Evolutionary conservation across 306 rosid species (phyloP), one percentile per base, ranked within the genome.

Genomic region (Canavalia ensiformis): DNA sequence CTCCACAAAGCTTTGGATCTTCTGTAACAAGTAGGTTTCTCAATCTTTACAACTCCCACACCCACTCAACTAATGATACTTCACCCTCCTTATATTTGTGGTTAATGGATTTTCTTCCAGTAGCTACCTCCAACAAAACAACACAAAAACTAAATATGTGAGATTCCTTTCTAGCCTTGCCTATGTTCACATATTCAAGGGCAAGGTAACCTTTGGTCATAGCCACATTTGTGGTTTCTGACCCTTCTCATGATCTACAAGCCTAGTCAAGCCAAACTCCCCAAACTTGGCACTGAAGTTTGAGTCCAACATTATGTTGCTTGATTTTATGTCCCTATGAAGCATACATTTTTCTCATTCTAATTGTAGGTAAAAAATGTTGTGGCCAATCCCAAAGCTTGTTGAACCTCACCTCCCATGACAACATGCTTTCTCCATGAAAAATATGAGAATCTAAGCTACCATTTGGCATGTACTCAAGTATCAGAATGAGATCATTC

Each of bases 261-360:
- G 33, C 82, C 89, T 82, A 13, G 91, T 89, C 18, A 88, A 50
- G 28, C 89, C 91, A 42, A 88, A 88, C 62, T 88, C 90, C 0
- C 88, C 90, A 10, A 87, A 88, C 74, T 84, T 87, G 6, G 79
- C 80, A 50, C 77, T 76, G 83, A 85, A 83, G 18, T 62, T 42
- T 2, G 87, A 72, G 37, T 88, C 91, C 84, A 88, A 63, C 90
- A 88, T 82, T n/a, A 88, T 68, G 85, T 88, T 88, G 73, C 90
- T 88, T 34, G 88, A 72, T 45, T 88, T 88, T 3, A 85, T 85
- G 80, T 88, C 91, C 58, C 86, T 79, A 1, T 88, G 89, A 4
- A 88, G 45, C 45, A 88, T 89, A 80, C 91, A 88, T 4, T 80
- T 72, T 12, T 76, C 86, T 65, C 85, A 88, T 69, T 68, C 88